Evolutionary conservation across 2,329 filamentous ascomycete species (phyloP), one percentile per base, ranked within the genome.

Genomic region (Arthrobotrys sphaeroides): DNA sequence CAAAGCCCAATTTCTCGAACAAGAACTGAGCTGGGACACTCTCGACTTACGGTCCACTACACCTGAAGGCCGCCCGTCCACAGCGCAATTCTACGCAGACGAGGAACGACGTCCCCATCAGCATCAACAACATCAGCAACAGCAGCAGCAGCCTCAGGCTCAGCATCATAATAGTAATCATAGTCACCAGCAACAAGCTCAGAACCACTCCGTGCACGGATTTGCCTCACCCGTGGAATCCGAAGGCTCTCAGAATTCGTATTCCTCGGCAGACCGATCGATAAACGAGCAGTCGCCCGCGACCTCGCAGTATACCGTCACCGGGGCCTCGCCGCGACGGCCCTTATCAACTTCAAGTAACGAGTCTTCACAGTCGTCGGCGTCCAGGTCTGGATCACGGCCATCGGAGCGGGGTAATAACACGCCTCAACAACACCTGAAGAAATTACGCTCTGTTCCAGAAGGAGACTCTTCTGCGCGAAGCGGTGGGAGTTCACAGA

Each of bases 361-460:
- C 64, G 72, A 75, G n/a, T 75, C 72, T 40, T 40, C 51, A n/a
- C 73, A 60, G 31, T 72, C 73, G 6, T 62, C 66, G 24, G 67
- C 68, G 31, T 76, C 57, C 57, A 78, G 47, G 51, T 61, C 55
- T 43, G 69, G 45, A 55, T 68, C 74, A 68, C 73, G 75, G 53
- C 74, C 73, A 18, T 42, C 68, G 31, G 73, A 73, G 53, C 66
- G 66, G 59, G 75, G 49, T 65, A 67, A 72, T 60, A 65, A 62
- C 64, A 73, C 70, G 31, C 76, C 69, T 57, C 73, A 77, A 67
- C 77, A 79, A 61, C 77, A 73, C 68, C 59, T 78, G 51, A 78
- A 79, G 31, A 62, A 67, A 60, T 62, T 79, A 67, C 73, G 74
- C 57, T 78, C 78, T 38, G 79, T 79, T 53, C 74, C 75, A 26